Evolutionary conservation across 2,329 filamentous ascomycete genomes (phyloP).

Genomic region (Parastagonospora avenae): DNA sequence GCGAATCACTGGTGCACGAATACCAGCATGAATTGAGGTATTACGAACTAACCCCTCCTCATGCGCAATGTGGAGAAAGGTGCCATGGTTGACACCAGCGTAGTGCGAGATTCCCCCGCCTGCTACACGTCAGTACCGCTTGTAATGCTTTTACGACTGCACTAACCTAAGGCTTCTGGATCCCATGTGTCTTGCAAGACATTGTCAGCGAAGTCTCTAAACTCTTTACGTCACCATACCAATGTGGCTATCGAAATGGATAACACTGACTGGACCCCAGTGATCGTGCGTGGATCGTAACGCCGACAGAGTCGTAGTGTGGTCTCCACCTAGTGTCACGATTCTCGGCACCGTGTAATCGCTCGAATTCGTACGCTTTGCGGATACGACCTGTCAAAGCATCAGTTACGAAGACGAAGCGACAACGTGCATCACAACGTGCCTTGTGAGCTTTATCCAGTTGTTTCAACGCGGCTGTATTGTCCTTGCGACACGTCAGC

Average conservation of each 20-base stretch:
- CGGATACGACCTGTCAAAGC: slow-evolving; percentile 49
- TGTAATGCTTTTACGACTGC: too few relatives aligned
- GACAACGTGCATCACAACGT: slow-evolving; percentile 1
- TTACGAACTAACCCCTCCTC: slow-evolving; percentile 66
- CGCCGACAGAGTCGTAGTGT: slow-evolving; percentile 61
- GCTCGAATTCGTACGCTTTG: slow-evolving; percentile 52
- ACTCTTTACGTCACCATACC: slow-evolving; percentile 29
- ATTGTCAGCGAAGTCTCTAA: not conserved
- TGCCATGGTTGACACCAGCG: slow-evolving; percentile 65
- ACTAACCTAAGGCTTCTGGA: slow-evolving; percentile 57
- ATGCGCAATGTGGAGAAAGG: slow-evolving; percentile 66
- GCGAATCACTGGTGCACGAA: slow-evolving; percentile 59
- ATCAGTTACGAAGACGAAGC: not conserved
- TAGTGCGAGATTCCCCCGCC: slow-evolving; percentile 65
- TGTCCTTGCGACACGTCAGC: slow-evolving; percentile 47
- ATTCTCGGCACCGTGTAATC: slow-evolving; percentile 56
- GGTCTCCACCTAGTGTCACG: slow-evolving; percentile 60
- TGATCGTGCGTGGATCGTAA: slow-evolving; percentile 55
- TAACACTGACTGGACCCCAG: slow-evolving; percentile 62
- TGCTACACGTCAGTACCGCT: slow-evolving; percentile 18
- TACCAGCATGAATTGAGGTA: slow-evolving; percentile 66
- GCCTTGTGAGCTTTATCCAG: slow-evolving; percentile 59
- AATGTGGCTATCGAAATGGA: slow-evolving; percentile 63
- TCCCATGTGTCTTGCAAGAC: slow-evolving; percentile 58
- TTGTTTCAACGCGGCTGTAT: slow-evolving; percentile 60